Evolutionary conservation across 805 yeast species (phyloP), one percentile per base, ranked within the genome.

Genomic region (Teunomyces atbi): DNA sequence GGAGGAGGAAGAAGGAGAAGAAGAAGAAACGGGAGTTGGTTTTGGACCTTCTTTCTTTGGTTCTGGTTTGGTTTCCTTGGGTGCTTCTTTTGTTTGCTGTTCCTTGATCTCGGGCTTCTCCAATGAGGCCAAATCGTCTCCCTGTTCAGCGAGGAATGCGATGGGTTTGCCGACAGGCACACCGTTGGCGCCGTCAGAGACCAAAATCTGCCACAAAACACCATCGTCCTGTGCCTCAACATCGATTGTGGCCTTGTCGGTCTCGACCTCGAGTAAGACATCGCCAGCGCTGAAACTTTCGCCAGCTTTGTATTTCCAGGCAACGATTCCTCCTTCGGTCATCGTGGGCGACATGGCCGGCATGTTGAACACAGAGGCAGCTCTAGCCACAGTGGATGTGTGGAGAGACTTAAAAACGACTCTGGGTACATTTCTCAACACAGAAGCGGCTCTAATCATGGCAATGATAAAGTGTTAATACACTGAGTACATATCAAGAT

Each of bases 321-420:
- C 76, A 10, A 89, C 88, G 53, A 92, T 79, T 5, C 96, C 97
- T 34, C 99, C 99, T 62, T 84, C 88, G 26, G 90, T 89, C 99
- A 92, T 92, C 5, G 99, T 92, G 36, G 99, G 99, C 4, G 97
- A 91, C 97, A 92, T 89, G 20, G 99, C 97, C 3, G 99, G 99
- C 98, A 92, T 92, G 45, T 76, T 83, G 70, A 89, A 89, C 30
- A 73, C 66, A 16, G 70, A 60, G 4, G 78, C 81, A 2, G 69
- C 76, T 34, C 44, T 37, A 41, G 53, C 51, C 5, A 47, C 42
- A 10, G 54, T 46, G n/a, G 64, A 50, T 12, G 52, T 42, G 50
- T 68, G 72, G 54, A 79, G 62, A 64, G 30, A 19, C 27, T 60
- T 51, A 32, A 33, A 37, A 20, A 49, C 34, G 27, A 51, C 41